phyloP scores from a whole-genome alignment of 1,284 basidiomycete genomes.

The Mycena citricolor region DNA sequence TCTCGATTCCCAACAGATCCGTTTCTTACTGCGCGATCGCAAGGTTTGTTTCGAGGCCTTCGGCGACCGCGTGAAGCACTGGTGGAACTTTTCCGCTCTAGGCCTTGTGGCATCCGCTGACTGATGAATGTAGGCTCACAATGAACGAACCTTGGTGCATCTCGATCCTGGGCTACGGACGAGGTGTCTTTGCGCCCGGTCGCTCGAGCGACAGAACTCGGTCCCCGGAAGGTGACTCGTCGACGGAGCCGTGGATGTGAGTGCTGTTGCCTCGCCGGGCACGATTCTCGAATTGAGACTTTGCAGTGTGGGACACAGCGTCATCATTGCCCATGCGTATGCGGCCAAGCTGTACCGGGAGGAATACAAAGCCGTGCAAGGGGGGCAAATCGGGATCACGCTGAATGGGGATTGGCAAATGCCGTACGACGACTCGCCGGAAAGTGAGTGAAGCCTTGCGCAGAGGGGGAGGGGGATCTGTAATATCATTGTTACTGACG shows the following conservation, averaged over 20 bases:
- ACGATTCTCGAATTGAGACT: conserved; percentile 11
- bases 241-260: conserved; percentile 73
- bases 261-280: conserved; percentile 28
- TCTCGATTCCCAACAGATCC: conserved; percentile 1
- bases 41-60: conserved; percentile 72
- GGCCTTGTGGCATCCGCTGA: conserved; percentile 12
- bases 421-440: conserved; percentile 63
- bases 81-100: conserved; percentile 41
- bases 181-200: conserved; percentile 68
- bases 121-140: conserved; percentile 47
- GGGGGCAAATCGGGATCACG: conserved; percentile 72
- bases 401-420: conserved; percentile 72
- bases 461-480: too few relatives aligned
- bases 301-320: conserved; percentile 61
- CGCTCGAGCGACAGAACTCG: conserved; percentile 58
- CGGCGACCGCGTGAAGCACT: conserved; percentile 75
- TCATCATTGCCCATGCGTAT: conserved; percentile 69
- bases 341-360: conserved; percentile 65
- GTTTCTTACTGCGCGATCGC: conserved; percentile 7
- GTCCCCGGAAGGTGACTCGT: conserved; percentile 57
- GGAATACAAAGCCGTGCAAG: conserved; percentile 54
- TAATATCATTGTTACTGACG: conserved; percentile 1
- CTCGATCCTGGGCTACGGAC: conserved; percentile 66
- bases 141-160: conserved; percentile 77
- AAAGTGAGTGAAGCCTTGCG: conserved; percentile 52